Evolutionary conservation across 345 rosid genomes (phyloP).

Genomic region (Salix arbutifolia): DNA sequence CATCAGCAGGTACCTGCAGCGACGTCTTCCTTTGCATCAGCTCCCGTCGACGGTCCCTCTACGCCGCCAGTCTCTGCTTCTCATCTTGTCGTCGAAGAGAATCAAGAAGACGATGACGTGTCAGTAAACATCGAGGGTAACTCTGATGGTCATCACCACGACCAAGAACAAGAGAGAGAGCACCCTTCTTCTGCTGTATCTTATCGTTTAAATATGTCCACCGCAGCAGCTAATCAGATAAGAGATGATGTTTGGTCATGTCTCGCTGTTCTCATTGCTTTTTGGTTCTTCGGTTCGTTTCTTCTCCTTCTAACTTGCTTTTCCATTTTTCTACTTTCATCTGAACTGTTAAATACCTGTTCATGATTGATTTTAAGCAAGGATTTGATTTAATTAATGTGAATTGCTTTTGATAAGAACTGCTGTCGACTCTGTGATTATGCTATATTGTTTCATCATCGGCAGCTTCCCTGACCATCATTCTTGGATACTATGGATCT

Average conservation of each 20-base stretch:
- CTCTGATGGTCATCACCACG: constrained; percentile 6
- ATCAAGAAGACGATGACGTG: constrained; percentile 16
- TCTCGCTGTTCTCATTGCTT: constrained; percentile 30
- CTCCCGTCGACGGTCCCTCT: constrained; percentile 7
- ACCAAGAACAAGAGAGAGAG: background rate
- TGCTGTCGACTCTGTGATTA: background rate
- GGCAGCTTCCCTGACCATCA: constrained; percentile 52
- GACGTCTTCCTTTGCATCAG: constrained; percentile 10
- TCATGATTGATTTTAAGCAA: no score
- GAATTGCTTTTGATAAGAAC: background rate
- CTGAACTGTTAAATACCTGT: background rate
- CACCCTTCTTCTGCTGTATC: constrained; percentile 13
- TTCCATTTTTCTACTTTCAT: background rate
- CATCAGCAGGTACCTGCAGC: background rate
- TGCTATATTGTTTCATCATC: background rate
- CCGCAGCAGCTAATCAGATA: constrained; percentile 5
- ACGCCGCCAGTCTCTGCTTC: constrained; percentile 23
- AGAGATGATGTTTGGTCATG: constrained; percentile 46
- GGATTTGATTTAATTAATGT: background rate
- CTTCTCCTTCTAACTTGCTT: background rate
- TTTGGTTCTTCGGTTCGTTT: constrained; percentile 52
- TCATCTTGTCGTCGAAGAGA: constrained; percentile 15
- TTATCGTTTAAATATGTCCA: constrained; percentile 28
- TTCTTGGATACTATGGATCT: constrained; percentile 51
- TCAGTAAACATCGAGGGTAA: constrained; percentile 4